Conservation (phyloP, 257 asterid genomes). For the Gentiana dahurica region DNA sequence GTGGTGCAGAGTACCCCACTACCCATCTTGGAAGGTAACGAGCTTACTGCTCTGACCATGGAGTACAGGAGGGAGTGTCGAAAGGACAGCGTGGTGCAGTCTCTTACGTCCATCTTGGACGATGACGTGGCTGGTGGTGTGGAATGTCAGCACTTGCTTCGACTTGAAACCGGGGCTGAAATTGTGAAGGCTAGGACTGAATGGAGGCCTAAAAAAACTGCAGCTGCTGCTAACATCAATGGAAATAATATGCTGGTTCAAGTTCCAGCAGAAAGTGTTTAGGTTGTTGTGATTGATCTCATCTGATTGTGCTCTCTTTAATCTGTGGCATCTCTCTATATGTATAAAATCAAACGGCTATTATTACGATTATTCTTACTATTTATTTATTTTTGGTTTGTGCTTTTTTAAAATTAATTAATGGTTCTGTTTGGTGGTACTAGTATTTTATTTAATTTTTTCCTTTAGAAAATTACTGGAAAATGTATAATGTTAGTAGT, state of each 20-base stretch:
- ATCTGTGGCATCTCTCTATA: conserved; percentile 1
- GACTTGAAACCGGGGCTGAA: conserved; percentile 77
- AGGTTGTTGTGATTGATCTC: conserved; percentile 2
- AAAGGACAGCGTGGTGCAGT: conserved; percentile 92
- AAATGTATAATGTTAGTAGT: neutral
- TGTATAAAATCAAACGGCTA: conserved; percentile 1
- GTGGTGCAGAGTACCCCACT: conserved; percentile 73
- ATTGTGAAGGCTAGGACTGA: conserved; percentile 76
- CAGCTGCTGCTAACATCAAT: conserved; percentile 15
- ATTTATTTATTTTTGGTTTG: no score
- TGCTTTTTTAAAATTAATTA: no score
- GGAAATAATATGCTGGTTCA: conserved; percentile 14
- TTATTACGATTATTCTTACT: no score
- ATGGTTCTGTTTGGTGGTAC: no score
- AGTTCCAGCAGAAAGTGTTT: conserved; percentile 30
- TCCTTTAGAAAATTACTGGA: conserved; percentile 2
- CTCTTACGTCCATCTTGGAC: conserved; percentile 61
- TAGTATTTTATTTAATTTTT: no score
- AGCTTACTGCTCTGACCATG: conserved; percentile 68
- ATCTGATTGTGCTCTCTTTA: conserved; percentile 10
- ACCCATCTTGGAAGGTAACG: conserved; percentile 69
- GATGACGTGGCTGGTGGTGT: conserved; percentile 32
- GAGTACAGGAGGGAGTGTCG: conserved; percentile 95
- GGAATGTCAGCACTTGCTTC: conserved; percentile 91
- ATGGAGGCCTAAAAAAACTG: conserved; percentile 67